Conservation (phyloP, 1,139 yeast genomes). For the Taiozyma sp. region DNA sequence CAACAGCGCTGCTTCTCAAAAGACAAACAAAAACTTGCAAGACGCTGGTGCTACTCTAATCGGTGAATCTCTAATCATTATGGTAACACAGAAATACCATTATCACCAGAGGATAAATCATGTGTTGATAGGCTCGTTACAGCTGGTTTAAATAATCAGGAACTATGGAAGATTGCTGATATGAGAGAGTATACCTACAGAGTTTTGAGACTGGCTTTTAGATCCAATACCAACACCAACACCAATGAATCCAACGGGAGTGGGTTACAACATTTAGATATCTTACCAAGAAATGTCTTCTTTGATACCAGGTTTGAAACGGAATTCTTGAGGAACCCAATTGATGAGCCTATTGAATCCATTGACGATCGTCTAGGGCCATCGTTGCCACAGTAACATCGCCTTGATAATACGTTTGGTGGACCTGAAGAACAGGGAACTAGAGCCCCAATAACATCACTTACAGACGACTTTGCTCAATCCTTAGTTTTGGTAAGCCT, state of each 20-base stretch:
- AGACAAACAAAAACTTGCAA: slow-evolving; percentile 43
- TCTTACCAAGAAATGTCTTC: slow-evolving; percentile 61
- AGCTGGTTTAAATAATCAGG: slow-evolving; percentile 66
- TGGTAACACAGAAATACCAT: slow-evolving; percentile 35
- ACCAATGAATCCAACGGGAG: slow-evolving; percentile 6
- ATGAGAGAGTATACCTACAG: slow-evolving; percentile 65
- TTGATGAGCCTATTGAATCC: slow-evolving; percentile 11
- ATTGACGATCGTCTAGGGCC: slow-evolving; percentile 19
- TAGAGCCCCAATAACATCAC: slow-evolving; percentile 1
- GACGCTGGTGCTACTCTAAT: slow-evolving; percentile 68
- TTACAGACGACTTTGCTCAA: slow-evolving; percentile 21
- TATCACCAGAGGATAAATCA: slow-evolving; percentile 58
- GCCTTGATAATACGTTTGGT: slow-evolving; percentile 1
- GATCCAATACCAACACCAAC: slow-evolving; percentile 6
- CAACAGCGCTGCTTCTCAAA: slow-evolving; percentile 79
- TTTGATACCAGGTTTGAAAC: slow-evolving; percentile 54
- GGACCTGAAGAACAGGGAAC: slow-evolving; percentile 8
- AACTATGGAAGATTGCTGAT: slow-evolving; percentile 78
- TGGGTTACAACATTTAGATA: slow-evolving; percentile 30
- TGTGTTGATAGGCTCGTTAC: slow-evolving; percentile 70
- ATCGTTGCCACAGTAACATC: neutral
- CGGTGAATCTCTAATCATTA: slow-evolving; percentile 46
- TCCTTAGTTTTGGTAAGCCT: slow-evolving; percentile 28
- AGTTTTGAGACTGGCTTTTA: slow-evolving; percentile 36
- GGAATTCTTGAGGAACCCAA: too few relatives aligned